Evolutionary conservation across 495 filamentous ascomycete species (phyloP), one percentile per base, ranked within the genome.

Genomic region (Usnea hakonensis): DNA sequence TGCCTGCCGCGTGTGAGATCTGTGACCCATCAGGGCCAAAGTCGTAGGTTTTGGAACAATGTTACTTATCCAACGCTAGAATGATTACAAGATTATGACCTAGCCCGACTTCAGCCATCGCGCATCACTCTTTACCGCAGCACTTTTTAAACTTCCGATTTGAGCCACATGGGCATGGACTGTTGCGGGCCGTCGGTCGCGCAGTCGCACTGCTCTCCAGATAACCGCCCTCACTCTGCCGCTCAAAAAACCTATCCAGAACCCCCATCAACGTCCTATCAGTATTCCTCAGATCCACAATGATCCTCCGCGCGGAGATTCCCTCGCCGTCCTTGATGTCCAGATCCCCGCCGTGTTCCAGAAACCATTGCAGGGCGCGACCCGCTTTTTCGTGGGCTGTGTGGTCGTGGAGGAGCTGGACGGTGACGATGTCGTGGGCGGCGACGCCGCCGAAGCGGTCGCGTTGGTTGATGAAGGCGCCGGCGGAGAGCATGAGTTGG

Each of bases 101-200:
- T n/a, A n/a, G n/a, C n/a, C n/a, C n/a, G n/a, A n/a, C n/a, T n/a
- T n/a, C n/a, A n/a, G n/a, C n/a, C n/a, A n/a, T n/a, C 16, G 38
- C 14, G 38, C 38, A 41, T 41, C 38, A 54, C 7, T 35, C 23
- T n/a, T 40, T 40, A 30, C 55, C 55, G n/a, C 55, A 57, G 32
- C 55, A 57, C 21, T 57, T 57, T 13, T 57, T 57, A 9, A 37
- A 57, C 17, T 57, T 57, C 13, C 16, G 35, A 36, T 21, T 32
- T 14, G 55, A 57, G 7, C 55, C 32, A 57, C 35, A 57, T 17
- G 55, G 35, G 35, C 35, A 36, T n/a, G 55, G 55, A 36, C 26
- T 40, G 55, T 57, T 57, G 26, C 55, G 55, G 23, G 55, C 55
- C 6, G 46, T 50, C 14, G 46, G 46, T 6, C 46, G 46, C 26